Evolutionary conservation across 2,329 filamentous ascomycete species (phyloP), one percentile per base, ranked within the genome.

Genomic region (Aquanectria penicillioides): DNA sequence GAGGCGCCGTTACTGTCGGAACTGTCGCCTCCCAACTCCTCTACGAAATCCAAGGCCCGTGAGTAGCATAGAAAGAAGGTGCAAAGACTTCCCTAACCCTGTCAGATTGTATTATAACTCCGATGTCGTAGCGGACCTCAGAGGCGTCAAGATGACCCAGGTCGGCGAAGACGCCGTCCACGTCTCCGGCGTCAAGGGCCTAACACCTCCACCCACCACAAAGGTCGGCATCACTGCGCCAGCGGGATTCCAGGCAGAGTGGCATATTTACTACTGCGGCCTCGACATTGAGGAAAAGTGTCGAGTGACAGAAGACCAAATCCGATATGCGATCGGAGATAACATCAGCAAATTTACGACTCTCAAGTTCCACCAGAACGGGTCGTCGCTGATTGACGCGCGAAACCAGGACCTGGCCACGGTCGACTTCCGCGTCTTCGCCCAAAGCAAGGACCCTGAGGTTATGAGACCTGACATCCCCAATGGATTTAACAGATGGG

Each of bases 71-170:
- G n/a, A n/a, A n/a, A n/a, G n/a, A n/a, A n/a, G n/a, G n/a, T n/a
- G n/a, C n/a, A n/a, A n/a, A n/a, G n/a, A n/a, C n/a, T n/a, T n/a
- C n/a, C n/a, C n/a, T n/a, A n/a, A n/a, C n/a, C n/a, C n/a, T n/a
- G n/a, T n/a, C n/a, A n/a, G n/a, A n/a, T 65, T 64, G 25, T 77
- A 77, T 56, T 75, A 48, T 29, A 62, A 62, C 23, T 50, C 57
- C 3, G 60, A 62, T n/a, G 60, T 60, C 11, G 48, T 60, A 20
- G 57, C 57, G 9, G 47, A 60, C 18, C 22, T 62, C 6, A 17
- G 31, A 15, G 49, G 64, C 4, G 71, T 77, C 1, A 61, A 71
- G 38, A 83, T 87, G 65, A 78, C 82, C 49, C 78, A 86, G 57
- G 66, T 73, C 10, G 67, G 68, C 22, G 50, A 71, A 6, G 70